phyloP scores from a whole-genome alignment of 2,329 filamentous ascomycete genomes.

The Didymella sp. region DNA sequence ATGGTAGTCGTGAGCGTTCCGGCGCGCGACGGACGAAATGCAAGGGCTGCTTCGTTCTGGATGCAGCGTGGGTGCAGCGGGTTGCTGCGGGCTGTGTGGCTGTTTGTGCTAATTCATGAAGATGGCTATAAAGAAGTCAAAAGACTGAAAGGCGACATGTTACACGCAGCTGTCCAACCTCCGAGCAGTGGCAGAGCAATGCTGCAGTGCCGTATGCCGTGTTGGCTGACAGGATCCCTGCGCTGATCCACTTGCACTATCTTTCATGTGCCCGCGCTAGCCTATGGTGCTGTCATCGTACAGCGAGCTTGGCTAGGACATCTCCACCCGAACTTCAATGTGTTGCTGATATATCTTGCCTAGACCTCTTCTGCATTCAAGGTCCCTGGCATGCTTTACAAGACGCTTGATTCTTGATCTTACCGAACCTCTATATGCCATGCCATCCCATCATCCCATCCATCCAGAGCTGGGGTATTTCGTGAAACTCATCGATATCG shows the following conservation, averaged over 20 bases:
- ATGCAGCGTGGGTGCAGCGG: neutral
- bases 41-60: slow-evolving; percentile 38
- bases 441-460: neutral
- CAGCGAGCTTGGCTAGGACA: slow-evolving; percentile 11
- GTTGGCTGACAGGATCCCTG: slow-evolving; percentile 26
- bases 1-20: slow-evolving; percentile 13
- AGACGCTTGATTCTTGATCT: neutral
- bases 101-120: slow-evolving; percentile 1
- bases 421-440: neutral
- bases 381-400: neutral
- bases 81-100: neutral
- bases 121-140: slow-evolving; percentile 10
- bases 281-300: slow-evolving; percentile 16
- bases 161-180: neutral
- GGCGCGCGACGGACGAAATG: slow-evolving; percentile 35
- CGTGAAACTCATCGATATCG: slow-evolving; percentile 14
- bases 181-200: slow-evolving; percentile 10
- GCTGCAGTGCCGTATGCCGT: slow-evolving; percentile 22
- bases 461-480: slow-evolving; percentile 14
- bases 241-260: slow-evolving; percentile 6
- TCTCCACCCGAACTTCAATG: neutral
- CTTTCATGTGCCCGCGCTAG: slow-evolving; percentile 31
- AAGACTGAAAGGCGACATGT: slow-evolving; percentile 25
- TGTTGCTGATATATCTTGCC: too few species aligned
- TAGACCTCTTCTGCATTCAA: too few species aligned